Conservation (phyloP, 208 protist genomes). For the Leishmania mexicana region DNA sequence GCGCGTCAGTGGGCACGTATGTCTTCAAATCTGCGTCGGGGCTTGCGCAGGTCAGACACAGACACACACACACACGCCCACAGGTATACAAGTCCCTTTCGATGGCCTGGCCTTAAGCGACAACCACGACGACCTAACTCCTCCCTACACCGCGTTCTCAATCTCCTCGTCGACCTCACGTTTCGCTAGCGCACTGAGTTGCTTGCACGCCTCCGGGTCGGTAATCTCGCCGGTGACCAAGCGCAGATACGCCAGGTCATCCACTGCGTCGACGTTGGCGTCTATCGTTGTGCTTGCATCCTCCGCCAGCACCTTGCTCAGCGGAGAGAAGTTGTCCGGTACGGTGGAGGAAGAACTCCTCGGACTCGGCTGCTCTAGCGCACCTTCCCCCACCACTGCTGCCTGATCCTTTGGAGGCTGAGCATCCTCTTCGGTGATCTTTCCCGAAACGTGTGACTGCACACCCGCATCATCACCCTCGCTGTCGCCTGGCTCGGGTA, state of each 20-base stretch:
- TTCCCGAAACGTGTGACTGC: not conserved
- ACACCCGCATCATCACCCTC: not conserved
- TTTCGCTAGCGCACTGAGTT: slow-evolving; percentile 4
- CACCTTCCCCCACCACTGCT: not conserved
- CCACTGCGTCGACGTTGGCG: not conserved
- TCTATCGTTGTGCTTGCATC: not conserved
- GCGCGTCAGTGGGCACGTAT: not conserved
- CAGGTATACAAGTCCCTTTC: not conserved
- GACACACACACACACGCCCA: not conserved
- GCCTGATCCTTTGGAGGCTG: not conserved
- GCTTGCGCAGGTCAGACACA: not conserved
- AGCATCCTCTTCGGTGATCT: not conserved
- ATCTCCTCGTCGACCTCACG: not conserved
- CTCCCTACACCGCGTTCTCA: not conserved
- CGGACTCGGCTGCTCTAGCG: not conserved
- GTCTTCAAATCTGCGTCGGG: not conserved
- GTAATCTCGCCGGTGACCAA: slow-evolving; percentile 16
- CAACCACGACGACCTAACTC: too few species aligned
- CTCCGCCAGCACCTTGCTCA: not conserved
- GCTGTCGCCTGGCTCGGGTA: not conserved
- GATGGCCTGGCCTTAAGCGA: not conserved
- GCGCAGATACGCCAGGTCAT: slow-evolving; percentile 17
- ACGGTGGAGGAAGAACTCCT: slow-evolving; percentile 21
- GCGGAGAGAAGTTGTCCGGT: slow-evolving; percentile 6
- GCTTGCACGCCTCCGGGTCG: slow-evolving; percentile 1